Percentiles rank a stretch among this genome's conserved stretches.
Conservation (phyloP, 2,329 filamentous ascomycete genomes). For the Epichloe typhina region DNA sequence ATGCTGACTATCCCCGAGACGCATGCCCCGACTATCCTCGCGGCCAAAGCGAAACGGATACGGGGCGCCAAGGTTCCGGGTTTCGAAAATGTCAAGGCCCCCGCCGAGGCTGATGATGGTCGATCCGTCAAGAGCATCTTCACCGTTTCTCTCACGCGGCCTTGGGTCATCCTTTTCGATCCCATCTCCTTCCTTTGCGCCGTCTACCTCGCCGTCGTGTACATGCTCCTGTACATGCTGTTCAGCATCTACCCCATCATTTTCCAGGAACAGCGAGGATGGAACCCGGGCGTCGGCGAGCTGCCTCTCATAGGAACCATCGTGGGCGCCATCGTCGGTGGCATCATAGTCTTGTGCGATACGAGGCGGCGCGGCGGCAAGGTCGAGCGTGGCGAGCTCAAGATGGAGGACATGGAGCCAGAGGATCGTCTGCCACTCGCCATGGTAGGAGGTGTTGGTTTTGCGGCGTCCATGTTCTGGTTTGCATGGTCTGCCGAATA, state of each 20-base stretch:
- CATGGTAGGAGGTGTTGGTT: constrained; percentile 35
- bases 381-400: constrained; percentile 22
- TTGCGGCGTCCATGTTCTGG: constrained; percentile 49
- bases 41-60: constrained; percentile 40
- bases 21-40: constrained; percentile 34
- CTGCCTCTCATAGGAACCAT: constrained; percentile 37
- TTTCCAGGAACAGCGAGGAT: constrained; percentile 37
- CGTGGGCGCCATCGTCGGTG: constrained; percentile 33
- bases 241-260: constrained; percentile 45
- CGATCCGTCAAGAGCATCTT: constrained; percentile 31
- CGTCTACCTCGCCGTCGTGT: constrained; percentile 39
- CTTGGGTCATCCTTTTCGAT: constrained; percentile 41
- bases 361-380: constrained; percentile 25
- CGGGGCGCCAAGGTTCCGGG: constrained; percentile 33
- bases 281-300: constrained; percentile 39
- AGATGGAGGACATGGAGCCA: constrained; percentile 18
- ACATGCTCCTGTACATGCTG: constrained; percentile 42
- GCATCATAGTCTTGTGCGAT: constrained; percentile 25
- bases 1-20: constrained; percentile 50
- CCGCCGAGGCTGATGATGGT: constrained; percentile 31
- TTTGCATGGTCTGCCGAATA: constrained; percentile 46
- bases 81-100: constrained; percentile 37
- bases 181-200: constrained; percentile 38
- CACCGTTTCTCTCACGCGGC: constrained; percentile 37
- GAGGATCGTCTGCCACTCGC: constrained; percentile 47